Conservation (phyloP, 108 stramenopile species). For the Skeletonema grethae region DNA sequence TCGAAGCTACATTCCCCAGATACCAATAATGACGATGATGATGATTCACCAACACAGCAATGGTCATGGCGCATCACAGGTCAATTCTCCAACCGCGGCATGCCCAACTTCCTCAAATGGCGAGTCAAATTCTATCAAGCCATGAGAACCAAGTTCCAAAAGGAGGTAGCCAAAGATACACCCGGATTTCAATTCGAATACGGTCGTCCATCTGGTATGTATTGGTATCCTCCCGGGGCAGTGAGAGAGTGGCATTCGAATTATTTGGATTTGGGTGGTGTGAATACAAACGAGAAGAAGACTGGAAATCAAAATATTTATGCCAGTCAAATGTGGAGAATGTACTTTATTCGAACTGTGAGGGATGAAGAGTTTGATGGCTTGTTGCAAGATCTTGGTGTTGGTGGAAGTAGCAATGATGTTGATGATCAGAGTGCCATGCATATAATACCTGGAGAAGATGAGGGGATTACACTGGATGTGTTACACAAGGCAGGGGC, state of each 20-base stretch:
- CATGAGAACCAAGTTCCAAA: constrained; percentile 30
- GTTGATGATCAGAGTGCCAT: constrained; percentile 44
- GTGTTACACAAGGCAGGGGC: constrained; percentile 45
- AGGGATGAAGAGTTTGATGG: constrained; percentile 77
- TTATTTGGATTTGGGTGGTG: constrained; percentile 28
- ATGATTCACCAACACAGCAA: constrained; percentile 18
- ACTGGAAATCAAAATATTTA: constrained; percentile 30
- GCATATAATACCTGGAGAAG: constrained; percentile 53
- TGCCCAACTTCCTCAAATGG: constrained; percentile 11
- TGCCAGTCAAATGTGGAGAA: constrained; percentile 43
- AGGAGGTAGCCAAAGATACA: neutral
- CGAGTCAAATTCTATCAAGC: constrained; percentile 15
- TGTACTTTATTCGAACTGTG: constrained; percentile 41
- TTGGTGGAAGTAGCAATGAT: constrained; percentile 22
- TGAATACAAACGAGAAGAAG: neutral
- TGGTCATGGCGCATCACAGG: constrained; percentile 43
- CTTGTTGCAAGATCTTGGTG: constrained; percentile 55
- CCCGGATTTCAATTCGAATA: constrained; percentile 10
- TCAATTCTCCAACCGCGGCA: constrained; percentile 29
- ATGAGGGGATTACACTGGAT: constrained; percentile 41
- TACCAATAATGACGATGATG: neutral
- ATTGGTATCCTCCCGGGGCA: constrained; percentile 49
- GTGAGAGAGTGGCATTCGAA: constrained; percentile 50
- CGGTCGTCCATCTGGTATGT: constrained; percentile 45
- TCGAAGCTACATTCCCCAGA: neutral